These are phyloP conservation scores for Sporisorium scitamineum DNA, from an alignment of 1,284 basidiomycete genomes.

Conservation along the genomic window DNA sequence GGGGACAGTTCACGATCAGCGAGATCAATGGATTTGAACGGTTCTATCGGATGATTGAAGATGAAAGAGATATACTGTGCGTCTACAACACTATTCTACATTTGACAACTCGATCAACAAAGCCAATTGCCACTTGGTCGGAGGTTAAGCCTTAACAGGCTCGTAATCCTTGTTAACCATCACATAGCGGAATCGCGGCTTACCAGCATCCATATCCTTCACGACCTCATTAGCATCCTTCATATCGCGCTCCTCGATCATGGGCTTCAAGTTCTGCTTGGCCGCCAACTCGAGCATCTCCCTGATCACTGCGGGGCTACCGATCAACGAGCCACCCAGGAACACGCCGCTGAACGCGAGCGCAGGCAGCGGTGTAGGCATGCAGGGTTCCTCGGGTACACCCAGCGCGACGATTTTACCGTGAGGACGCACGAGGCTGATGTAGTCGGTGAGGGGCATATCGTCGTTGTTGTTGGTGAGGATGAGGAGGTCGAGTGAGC, in stretches of 20 bases:
- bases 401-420: constrained; percentile 71
- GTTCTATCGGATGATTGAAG: constrained; percentile 2
- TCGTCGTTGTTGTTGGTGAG: constrained; percentile 70
- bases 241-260: constrained; percentile 59
- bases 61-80: background rate
- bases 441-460: constrained; percentile 69
- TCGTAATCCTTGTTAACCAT: constrained; percentile 70
- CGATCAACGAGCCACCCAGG: constrained; percentile 60
- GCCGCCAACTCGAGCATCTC: constrained; percentile 64
- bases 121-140: background rate
- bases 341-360: constrained; percentile 54
- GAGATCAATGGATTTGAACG: background rate
- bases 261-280: constrained; percentile 54
- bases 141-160: constrained; percentile 31
- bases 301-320: constrained; percentile 65
- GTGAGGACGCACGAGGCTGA: constrained; percentile 70
- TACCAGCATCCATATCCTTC: constrained; percentile 55
- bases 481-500: constrained; percentile 71
- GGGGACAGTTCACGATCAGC: background rate
- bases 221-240: constrained; percentile 59
- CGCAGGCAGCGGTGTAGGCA: constrained; percentile 56
- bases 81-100: background rate
- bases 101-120: background rate
- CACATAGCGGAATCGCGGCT: constrained; percentile 71
- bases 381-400: constrained; percentile 64